These are phyloP conservation scores for Chaetomium fimeti DNA, from an alignment of 495 filamentous ascomycete species.

Conservation along the genomic window DNA sequence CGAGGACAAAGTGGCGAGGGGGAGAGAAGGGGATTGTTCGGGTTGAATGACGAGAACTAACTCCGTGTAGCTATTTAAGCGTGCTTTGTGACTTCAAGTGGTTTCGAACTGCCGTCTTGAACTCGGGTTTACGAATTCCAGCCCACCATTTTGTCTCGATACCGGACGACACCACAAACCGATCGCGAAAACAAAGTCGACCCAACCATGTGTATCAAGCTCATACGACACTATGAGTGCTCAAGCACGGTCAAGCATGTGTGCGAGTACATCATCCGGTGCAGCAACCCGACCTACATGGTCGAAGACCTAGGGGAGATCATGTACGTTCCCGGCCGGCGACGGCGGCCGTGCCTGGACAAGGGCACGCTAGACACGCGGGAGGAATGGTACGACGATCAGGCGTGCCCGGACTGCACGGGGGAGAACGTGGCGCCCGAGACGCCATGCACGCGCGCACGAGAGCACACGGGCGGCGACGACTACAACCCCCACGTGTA, in stretches of 20 bases:
- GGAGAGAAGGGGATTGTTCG: neutral
- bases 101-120: too few species aligned
- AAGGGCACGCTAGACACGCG: neutral
- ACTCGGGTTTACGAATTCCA: neutral
- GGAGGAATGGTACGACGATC: neutral
- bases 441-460: neutral
- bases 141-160: neutral
- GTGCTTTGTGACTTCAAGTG: too few species aligned
- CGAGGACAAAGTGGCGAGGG: neutral
- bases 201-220: constrained; percentile 5
- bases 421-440: neutral
- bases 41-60: neutral
- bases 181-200: neutral
- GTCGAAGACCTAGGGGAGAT: neutral
- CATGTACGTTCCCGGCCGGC: too few species aligned
- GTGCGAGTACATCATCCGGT: neutral
- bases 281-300: neutral
- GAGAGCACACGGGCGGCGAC: too few species aligned
- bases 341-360: neutral
- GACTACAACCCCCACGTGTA: neutral
- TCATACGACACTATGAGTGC: neutral
- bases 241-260: neutral
- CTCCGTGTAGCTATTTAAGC: too few species aligned
- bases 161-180: neutral
- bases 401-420: neutral